Conservation (phyloP, 2,329 filamentous ascomycete genomes). For the Orbilia blumenaviensis region DNA sequence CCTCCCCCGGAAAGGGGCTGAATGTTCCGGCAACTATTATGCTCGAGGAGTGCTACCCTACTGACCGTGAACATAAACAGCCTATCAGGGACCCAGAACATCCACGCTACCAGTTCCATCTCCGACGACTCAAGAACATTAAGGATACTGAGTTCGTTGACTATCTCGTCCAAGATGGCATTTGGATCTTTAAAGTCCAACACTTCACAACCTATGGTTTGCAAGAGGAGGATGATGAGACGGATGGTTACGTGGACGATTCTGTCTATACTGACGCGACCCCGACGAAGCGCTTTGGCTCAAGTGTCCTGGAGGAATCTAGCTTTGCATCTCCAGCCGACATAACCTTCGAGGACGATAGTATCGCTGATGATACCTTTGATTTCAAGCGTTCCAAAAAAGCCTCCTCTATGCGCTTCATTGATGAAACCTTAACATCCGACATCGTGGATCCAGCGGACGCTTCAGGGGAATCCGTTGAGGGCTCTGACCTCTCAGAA, state of each 20-base stretch:
- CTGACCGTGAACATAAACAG: conserved; percentile 69
- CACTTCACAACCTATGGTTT: conserved; percentile 97
- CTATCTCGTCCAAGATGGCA: conserved; percentile 80
- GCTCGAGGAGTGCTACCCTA: conserved; percentile 93
- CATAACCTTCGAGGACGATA: conserved; percentile 53
- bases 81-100: conserved; percentile 63
- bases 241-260: conserved; percentile 61
- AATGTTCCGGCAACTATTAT: conserved; percentile 89
- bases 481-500: conserved; percentile 45
- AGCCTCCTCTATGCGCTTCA: conserved; percentile 64
- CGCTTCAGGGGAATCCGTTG: conserved; percentile 56
- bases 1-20: conserved; percentile 82
- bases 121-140: conserved; percentile 81
- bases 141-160: conserved; percentile 80
- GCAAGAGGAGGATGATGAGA: conserved; percentile 76
- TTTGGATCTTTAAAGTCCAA: conserved; percentile 92
- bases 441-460: conserved; percentile 62
- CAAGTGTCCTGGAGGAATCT: conserved; percentile 35
- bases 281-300: conserved; percentile 56
- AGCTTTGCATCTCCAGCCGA: conserved; percentile 57
- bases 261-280: conserved; percentile 46
- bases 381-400: conserved; percentile 64
- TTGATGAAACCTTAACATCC: conserved; percentile 64
- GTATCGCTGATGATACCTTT: conserved; percentile 66
- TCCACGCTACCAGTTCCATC: conserved; percentile 78